Evolutionary conservation across 129 eudicot genomes (phyloP).

Genomic region (Rutidosis leptorrhynchoides): DNA sequence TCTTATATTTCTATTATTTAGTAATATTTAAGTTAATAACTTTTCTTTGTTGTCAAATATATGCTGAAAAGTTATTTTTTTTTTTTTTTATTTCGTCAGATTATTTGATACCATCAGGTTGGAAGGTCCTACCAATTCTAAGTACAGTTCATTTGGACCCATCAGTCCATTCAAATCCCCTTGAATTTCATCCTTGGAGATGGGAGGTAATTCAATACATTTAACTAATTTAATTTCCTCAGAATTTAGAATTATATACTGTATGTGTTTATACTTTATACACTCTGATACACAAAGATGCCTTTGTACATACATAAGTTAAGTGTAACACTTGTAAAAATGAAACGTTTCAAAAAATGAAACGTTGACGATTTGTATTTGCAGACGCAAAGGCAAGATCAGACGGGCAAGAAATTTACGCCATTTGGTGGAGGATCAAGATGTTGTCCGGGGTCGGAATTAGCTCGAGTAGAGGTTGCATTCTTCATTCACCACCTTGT

Average conservation of each 20-base stretch:
- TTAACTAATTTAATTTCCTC: background rate
- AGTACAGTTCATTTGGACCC: conserved; percentile 86
- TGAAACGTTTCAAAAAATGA: background rate
- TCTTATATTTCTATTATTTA: conserved; percentile 1
- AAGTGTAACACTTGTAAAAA: too few relatives aligned
- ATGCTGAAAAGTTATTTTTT: conserved; percentile 20
- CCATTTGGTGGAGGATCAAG: conserved; percentile 90
- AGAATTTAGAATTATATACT: too few relatives aligned
- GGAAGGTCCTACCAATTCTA: conserved; percentile 92
- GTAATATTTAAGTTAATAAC: background rate
- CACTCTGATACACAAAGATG: background rate
- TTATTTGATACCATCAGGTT: conserved; percentile 78
- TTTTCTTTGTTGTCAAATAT: conserved; percentile 9
- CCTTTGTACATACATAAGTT: background rate
- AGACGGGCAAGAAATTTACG: conserved; percentile 63
- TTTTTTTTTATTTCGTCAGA: conserved; percentile 38
- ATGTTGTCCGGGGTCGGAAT: conserved; percentile 80
- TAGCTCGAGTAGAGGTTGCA: conserved; percentile 77
- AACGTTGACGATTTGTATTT: background rate
- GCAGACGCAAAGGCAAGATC: conserved; percentile 47
- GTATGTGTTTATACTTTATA: background rate
- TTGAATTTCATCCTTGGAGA: conserved; percentile 83
- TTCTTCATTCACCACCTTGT: conserved; percentile 85
- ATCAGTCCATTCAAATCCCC: conserved; percentile 54
- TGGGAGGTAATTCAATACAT: conserved; percentile 51